These are phyloP conservation scores for Sporothrix schenckii DNA, from an alignment of 2,329 filamentous ascomycete species.

Conservation along the genomic window DNA sequence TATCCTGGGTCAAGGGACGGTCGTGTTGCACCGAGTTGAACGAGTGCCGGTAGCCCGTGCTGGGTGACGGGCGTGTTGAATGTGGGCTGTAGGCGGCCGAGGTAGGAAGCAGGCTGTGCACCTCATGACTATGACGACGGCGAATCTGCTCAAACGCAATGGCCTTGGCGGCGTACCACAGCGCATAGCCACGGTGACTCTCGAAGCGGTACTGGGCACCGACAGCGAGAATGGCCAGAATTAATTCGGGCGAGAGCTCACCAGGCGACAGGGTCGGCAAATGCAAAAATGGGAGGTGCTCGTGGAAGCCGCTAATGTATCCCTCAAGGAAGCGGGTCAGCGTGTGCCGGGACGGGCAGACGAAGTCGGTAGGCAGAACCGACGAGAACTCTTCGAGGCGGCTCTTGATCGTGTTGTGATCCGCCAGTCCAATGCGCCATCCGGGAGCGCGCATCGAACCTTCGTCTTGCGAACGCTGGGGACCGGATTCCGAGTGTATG, in stretches of 20 bases:
- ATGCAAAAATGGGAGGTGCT: conserved; percentile 66
- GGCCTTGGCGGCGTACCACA: conserved; percentile 64
- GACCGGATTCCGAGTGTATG: conserved; percentile 40
- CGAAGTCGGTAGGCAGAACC: conserved; percentile 64
- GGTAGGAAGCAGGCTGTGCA: conserved; percentile 60
- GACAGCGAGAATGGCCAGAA: conserved; percentile 68
- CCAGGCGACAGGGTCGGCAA: conserved; percentile 66
- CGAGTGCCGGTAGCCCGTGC: conserved; percentile 59
- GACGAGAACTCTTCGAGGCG: conserved; percentile 64
- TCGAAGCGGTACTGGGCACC: conserved; percentile 69
- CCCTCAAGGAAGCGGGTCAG: conserved; percentile 70
- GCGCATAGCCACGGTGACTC: conserved; percentile 59
- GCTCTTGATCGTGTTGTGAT: conserved; percentile 60
- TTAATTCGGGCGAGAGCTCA: conserved; percentile 67
- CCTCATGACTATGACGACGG: conserved; percentile 59
- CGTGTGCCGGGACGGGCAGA: conserved; percentile 69
- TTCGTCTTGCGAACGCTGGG: conserved; percentile 48
- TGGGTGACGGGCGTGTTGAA: conserved; percentile 62
- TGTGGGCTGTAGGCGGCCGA: conserved; percentile 63
- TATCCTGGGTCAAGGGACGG: conserved; percentile 60
- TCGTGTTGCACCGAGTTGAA: conserved; percentile 63
- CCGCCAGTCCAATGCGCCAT: conserved; percentile 56
- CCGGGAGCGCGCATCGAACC: conserved; percentile 44
- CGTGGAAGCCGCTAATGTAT: conserved; percentile 68
- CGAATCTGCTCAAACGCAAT: conserved; percentile 63